Percentiles rank a stretch among this genome's conserved stretches.
phyloP scores from a whole-genome alignment of 148 eudicot genomes.

The Rhododendron vialii region DNA sequence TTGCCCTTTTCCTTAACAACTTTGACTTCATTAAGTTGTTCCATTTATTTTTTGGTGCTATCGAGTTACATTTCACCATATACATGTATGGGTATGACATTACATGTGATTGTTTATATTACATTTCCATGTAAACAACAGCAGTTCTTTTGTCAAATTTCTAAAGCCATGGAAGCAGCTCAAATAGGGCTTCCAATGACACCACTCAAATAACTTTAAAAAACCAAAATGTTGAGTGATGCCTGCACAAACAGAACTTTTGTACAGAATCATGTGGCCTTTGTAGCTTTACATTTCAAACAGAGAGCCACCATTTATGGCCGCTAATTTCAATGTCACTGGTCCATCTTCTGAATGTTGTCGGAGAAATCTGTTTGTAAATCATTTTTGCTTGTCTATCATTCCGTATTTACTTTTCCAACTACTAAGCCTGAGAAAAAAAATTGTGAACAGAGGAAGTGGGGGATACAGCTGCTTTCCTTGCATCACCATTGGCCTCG shows the following conservation, averaged over 20 bases:
- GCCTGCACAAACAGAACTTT: background rate
- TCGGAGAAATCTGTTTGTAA: background rate
- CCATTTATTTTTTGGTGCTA: background rate
- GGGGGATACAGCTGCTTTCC: conserved; percentile 94
- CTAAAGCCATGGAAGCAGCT: background rate
- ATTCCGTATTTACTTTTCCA: background rate
- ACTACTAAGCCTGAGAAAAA: conserved; percentile 3
- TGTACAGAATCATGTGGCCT: background rate
- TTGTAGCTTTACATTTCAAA: background rate
- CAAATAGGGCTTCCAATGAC: background rate
- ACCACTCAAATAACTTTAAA: background rate
- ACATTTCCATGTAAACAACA: background rate
- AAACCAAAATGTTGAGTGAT: background rate
- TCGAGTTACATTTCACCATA: background rate
- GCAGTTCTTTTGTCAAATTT: background rate
- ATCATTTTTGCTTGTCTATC: background rate
- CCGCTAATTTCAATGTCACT: background rate
- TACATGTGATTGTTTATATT: background rate
- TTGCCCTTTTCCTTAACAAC: background rate
- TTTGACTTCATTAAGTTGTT: background rate
- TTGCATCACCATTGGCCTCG: conserved; percentile 94
- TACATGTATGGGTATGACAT: background rate
- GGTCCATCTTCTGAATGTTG: background rate
- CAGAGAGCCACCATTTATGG: background rate
- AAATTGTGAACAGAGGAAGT: conserved; percentile 72